These are phyloP conservation scores for Dactylella cylindrospora DNA, from an alignment of 2,329 filamentous ascomycete genomes.

Conservation along the genomic window DNA sequence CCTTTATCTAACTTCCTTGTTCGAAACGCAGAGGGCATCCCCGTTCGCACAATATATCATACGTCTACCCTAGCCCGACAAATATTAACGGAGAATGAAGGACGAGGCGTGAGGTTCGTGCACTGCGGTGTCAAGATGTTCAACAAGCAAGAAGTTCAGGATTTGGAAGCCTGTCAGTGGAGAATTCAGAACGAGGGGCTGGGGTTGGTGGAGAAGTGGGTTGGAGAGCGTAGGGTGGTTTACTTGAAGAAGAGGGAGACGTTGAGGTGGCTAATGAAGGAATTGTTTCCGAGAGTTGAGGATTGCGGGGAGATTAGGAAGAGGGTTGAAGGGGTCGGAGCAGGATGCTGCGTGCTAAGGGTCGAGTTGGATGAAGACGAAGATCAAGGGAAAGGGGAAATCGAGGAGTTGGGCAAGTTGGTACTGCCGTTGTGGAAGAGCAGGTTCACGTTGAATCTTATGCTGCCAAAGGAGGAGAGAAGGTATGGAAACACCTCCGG, in stretches of 20 bases:
- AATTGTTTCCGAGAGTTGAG: constrained; percentile 93
- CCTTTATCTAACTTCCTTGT: constrained; percentile 93
- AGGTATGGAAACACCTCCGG: constrained; percentile 51
- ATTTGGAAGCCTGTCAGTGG: constrained; percentile 84
- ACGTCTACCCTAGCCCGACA: constrained; percentile 80
- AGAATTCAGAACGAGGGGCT: constrained; percentile 94
- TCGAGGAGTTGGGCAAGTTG: constrained; percentile 62
- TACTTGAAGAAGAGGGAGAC: constrained; percentile 75
- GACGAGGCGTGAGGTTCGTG: constrained; percentile 88
- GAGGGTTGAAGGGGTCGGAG: constrained; percentile 72
- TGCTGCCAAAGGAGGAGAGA: constrained; percentile 96
- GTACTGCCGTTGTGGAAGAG: constrained; percentile 93
- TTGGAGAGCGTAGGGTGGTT: constrained; percentile 75
- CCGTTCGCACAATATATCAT: constrained; percentile 95
- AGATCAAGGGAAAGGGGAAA: constrained; percentile 54
- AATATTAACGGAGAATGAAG: constrained; percentile 83
- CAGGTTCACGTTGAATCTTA: constrained; percentile 86
- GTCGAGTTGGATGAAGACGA: constrained; percentile 71
- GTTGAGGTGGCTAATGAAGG: constrained; percentile 76
- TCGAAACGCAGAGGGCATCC: constrained; percentile 82
- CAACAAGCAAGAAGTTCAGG: constrained; percentile 92
- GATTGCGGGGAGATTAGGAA: constrained; percentile 82
- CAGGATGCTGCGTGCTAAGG: constrained; percentile 89
- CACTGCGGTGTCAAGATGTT: constrained; percentile 99
- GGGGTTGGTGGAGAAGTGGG: constrained; percentile 85